These are phyloP conservation scores for Penicillium manginii DNA, from an alignment of 495 filamentous ascomycete genomes.

Conservation along the genomic window DNA sequence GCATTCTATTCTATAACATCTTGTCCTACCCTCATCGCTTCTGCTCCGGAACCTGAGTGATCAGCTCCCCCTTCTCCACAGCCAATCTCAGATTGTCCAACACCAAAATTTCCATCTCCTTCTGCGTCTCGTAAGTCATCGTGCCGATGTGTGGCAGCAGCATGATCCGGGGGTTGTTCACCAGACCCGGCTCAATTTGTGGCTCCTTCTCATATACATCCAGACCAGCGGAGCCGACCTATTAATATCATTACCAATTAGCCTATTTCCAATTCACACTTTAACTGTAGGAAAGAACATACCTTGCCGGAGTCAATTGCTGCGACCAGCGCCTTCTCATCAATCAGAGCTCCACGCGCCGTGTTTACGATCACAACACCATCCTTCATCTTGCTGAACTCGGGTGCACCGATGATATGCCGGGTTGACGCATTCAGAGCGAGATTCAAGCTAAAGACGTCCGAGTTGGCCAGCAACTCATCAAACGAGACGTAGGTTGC, in stretches of 20 bases:
- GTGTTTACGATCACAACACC: constrained; percentile 84
- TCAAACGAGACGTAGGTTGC: constrained; percentile 71
- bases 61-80: constrained; percentile 64
- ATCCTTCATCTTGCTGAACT: constrained; percentile 73
- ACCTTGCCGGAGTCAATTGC: constrained; percentile 73
- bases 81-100: constrained; percentile 69
- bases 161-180: constrained; percentile 71
- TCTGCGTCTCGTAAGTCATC: constrained; percentile 64
- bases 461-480: constrained; percentile 67
- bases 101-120: constrained; percentile 77
- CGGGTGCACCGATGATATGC: constrained; percentile 67
- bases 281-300: constrained; percentile 16
- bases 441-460: constrained; percentile 79
- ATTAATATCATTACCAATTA: constrained; percentile 17
- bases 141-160: constrained; percentile 84
- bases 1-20: constrained; percentile 1
- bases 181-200: constrained; percentile 67
- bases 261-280: constrained; percentile 18
- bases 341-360: constrained; percentile 76
- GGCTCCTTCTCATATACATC: constrained; percentile 86
- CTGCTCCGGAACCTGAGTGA: constrained; percentile 76
- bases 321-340: constrained; percentile 74
- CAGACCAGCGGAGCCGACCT: constrained; percentile 62
- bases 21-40: constrained; percentile 26
- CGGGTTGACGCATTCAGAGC: constrained; percentile 68